These are phyloP conservation scores for Fusarium keratoplasticum DNA, from an alignment of 2,329 filamentous ascomycete genomes.

Conservation along the genomic window DNA sequence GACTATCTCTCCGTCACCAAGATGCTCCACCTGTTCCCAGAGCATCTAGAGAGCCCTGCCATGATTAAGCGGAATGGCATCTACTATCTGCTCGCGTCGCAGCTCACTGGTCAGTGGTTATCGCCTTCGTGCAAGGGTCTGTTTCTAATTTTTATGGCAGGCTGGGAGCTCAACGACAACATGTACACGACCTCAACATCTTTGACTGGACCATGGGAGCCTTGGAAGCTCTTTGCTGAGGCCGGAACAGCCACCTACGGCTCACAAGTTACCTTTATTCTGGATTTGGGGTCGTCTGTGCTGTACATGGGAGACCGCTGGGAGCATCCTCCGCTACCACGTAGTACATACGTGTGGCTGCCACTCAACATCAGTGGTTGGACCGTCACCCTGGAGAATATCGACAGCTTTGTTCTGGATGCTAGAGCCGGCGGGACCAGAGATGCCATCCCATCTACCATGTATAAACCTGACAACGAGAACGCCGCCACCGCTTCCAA, in stretches of 20 bases:
- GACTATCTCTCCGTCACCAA: constrained; percentile 65
- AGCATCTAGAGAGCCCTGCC: constrained; percentile 70
- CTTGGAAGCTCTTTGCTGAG: constrained; percentile 68
- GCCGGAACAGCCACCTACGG: constrained; percentile 65
- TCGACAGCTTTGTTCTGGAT: background rate
- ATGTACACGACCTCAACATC: constrained; percentile 48
- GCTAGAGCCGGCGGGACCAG: background rate
- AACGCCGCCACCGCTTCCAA: background rate
- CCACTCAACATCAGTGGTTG: constrained; percentile 65
- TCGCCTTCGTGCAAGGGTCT: background rate
- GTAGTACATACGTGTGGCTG: constrained; percentile 73
- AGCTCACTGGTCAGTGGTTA: constrained; percentile 50
- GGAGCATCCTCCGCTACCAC: constrained; percentile 66
- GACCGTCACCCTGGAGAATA: background rate
- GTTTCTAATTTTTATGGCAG: background rate
- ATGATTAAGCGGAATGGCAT: constrained; percentile 68
- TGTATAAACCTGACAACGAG: background rate
- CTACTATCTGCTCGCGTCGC: constrained; percentile 74
- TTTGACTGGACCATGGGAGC: constrained; percentile 69
- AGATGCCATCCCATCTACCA: background rate
- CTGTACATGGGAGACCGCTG: constrained; percentile 77
- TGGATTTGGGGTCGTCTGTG: constrained; percentile 54
- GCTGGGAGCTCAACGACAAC: constrained; percentile 72
- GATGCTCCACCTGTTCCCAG: constrained; percentile 62
- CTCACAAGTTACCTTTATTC: constrained; percentile 70